These are phyloP conservation scores for Dimargaris cristalligena DNA, from an alignment of 192 early-diverging fungal genomes.

Conservation along the genomic window DNA sequence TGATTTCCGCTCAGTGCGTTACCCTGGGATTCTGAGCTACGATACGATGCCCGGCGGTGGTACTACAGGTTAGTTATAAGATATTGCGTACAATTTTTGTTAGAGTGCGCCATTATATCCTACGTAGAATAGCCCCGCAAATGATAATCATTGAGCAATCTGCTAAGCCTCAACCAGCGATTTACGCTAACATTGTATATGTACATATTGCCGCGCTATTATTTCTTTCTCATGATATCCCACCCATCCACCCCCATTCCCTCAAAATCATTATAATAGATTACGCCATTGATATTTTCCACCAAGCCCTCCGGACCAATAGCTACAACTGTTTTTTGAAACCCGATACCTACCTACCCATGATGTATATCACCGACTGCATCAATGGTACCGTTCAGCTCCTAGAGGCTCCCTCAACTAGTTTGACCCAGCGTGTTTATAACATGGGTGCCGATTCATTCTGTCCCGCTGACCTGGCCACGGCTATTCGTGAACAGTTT, in stretches of 20 bases:
- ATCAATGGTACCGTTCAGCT: constrained; percentile 45
- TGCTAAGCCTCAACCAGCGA: no score
- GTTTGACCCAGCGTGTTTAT: constrained; percentile 38
- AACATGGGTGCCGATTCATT: constrained; percentile 45
- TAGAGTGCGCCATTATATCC: no score
- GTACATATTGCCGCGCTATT: no score
- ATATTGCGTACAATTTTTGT: no score
- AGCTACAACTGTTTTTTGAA: constrained; percentile 39
- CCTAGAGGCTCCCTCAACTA: constrained; percentile 29
- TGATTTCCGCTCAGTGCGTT: constrained; percentile 44
- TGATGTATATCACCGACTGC: constrained; percentile 51
- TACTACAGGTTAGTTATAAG: constrained; percentile 22
- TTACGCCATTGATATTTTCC: constrained; percentile 53
- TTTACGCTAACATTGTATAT: no score
- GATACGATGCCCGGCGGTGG: constrained; percentile 51
- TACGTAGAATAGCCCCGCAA: no score
- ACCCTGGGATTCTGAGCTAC: constrained; percentile 45
- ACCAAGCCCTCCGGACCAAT: constrained; percentile 36
- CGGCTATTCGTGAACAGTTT: constrained; percentile 29
- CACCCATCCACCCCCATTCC: no score
- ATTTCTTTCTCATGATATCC: no score
- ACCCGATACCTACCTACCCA: constrained; percentile 36
- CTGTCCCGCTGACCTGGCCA: constrained; percentile 34
- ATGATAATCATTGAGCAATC: no score
- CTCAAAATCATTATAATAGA: no score